Evolutionary conservation across 192 early-diverging fungal species (phyloP).

Genomic region (Umbelopsis isabellina): DNA sequence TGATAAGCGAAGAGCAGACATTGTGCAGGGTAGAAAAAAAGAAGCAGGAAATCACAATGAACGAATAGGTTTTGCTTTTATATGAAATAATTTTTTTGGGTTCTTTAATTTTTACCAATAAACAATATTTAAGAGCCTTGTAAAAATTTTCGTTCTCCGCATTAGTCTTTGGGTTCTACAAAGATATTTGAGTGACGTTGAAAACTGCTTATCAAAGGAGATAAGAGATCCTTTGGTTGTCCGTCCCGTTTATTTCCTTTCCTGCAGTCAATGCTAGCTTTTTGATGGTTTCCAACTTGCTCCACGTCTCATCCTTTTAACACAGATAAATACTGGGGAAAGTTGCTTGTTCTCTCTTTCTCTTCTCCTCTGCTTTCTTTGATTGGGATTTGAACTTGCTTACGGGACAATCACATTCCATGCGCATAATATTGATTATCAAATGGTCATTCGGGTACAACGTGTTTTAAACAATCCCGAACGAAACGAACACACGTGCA

Average conservation of each 20-base stretch:
- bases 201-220: constrained; percentile 3
- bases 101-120: background rate
- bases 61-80: constrained; percentile 6
- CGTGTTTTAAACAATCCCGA: too few relatives aligned
- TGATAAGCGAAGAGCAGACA: constrained; percentile 40
- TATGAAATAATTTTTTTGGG: constrained; percentile 6
- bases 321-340: background rate
- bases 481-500: too few relatives aligned
- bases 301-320: background rate
- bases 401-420: too few relatives aligned
- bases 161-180: constrained; percentile 8
- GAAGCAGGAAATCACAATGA: constrained; percentile 15
- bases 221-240: constrained; percentile 11
- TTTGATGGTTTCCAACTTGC: background rate
- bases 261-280: background rate
- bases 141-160: constrained; percentile 1
- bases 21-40: constrained; percentile 27
- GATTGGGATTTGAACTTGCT: too few relatives aligned
- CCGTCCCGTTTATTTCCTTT: constrained; percentile 5
- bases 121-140: constrained; percentile 5
- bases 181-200: background rate
- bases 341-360: too few relatives aligned
- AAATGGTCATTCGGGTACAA: too few relatives aligned
- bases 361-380: too few relatives aligned
- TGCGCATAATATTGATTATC: too few relatives aligned